Conservation (phyloP, 495 filamentous ascomycete species). For the Chaetomium tenue region DNA sequence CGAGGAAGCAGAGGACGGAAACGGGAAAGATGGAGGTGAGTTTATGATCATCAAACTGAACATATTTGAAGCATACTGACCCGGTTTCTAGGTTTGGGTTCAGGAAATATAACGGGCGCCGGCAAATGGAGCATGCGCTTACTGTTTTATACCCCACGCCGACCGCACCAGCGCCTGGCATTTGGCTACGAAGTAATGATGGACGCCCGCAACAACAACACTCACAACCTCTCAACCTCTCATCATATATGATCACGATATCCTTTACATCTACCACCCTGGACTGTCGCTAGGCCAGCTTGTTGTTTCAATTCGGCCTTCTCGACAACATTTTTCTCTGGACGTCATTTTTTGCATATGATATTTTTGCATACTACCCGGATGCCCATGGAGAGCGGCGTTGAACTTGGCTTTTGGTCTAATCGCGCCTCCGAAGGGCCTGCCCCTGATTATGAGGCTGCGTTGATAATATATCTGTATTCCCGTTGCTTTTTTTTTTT, state of each 20-base stretch:
- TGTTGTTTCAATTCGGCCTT: not conserved
- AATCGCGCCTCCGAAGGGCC: not conserved
- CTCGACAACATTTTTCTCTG: not conserved
- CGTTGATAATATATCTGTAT: conserved; percentile 11
- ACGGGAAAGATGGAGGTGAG: conserved; percentile 96
- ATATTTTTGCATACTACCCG: conserved; percentile 12
- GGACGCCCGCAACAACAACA: conserved; percentile 9
- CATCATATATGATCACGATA: conserved; percentile 12
- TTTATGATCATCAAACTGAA: conserved; percentile 11
- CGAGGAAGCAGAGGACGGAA: conserved; percentile 70
- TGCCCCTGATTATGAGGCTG: not conserved
- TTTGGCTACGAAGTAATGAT: conserved; percentile 27
- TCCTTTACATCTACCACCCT: not conserved
- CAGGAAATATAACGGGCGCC: conserved; percentile 50
- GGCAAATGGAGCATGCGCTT: not conserved
- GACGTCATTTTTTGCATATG: conserved; percentile 12
- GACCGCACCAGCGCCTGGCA: not conserved
- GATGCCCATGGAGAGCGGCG: conserved; percentile 1
- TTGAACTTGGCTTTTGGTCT: not conserved
- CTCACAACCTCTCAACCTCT: conserved; percentile 7
- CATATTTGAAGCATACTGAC: conserved; percentile 24
- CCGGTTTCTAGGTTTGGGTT: conserved; percentile 59
- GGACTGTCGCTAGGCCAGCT: not conserved
- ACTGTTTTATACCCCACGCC: conserved; percentile 23
- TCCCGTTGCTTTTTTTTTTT: conserved; percentile 8